Conservation (phyloP, 805 yeast species). For the Suhomyces sp. region DNA sequence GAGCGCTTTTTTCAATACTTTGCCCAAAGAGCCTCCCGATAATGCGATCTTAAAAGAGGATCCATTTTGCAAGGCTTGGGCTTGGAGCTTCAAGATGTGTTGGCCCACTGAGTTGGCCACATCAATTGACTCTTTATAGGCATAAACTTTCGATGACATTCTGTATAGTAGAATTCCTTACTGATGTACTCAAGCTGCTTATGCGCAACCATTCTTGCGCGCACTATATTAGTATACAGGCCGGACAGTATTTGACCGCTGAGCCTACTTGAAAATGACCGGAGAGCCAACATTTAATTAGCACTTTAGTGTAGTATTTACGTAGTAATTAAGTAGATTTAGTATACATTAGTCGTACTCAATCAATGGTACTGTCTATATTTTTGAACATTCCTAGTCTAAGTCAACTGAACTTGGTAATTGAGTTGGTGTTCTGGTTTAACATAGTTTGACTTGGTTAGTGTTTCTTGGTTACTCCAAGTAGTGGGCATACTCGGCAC, state of each 20-base stretch:
- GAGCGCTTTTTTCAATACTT: conserved; percentile 64
- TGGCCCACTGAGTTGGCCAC: conserved; percentile 68
- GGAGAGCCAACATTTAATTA: no score
- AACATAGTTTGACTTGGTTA: no score
- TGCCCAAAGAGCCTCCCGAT: conserved; percentile 88
- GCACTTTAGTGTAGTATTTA: background rate
- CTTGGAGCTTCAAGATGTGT: conserved; percentile 59
- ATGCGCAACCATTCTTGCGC: background rate
- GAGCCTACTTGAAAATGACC: background rate
- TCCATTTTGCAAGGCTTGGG: conserved; percentile 48
- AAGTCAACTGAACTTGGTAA: no score
- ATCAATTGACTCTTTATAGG: conserved; percentile 52
- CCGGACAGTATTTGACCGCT: background rate
- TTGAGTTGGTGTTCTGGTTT: no score
- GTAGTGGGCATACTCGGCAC: conserved; percentile 85
- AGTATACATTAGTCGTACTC: background rate
- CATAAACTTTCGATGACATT: conserved; percentile 40
- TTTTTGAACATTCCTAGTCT: background rate
- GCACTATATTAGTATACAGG: background rate
- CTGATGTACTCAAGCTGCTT: background rate
- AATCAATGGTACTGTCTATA: background rate
- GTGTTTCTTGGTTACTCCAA: conserved; percentile 45
- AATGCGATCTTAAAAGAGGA: conserved; percentile 69
- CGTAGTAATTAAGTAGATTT: background rate
- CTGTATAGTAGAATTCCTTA: background rate